These are phyloP conservation scores for Megacollybia marginata DNA, from an alignment of 768 basidiomycete genomes.

Conservation along the genomic window DNA sequence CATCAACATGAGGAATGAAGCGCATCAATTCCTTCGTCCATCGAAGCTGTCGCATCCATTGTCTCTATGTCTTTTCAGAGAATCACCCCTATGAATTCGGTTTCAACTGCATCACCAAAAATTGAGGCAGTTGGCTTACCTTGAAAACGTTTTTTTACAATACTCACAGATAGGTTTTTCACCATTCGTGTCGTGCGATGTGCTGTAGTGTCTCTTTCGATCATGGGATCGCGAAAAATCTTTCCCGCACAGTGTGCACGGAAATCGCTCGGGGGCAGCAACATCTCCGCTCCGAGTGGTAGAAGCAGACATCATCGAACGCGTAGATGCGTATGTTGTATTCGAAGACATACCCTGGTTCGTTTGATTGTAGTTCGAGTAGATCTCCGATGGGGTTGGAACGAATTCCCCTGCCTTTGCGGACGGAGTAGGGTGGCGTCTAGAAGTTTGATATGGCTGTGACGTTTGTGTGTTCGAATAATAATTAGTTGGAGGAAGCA, in stretches of 20 bases:
- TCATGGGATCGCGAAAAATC: slow-evolving; percentile 79
- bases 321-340: slow-evolving; percentile 4
- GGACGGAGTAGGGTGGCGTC: slow-evolving; percentile 8
- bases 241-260: slow-evolving; percentile 69
- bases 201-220: slow-evolving; percentile 43
- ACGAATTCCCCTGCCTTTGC: slow-evolving; percentile 30
- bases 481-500: slow-evolving; percentile 11
- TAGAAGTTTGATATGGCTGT: slow-evolving; percentile 9
- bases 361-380: slow-evolving; percentile 5
- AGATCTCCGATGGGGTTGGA: slow-evolving; percentile 41
- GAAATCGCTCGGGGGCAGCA: slow-evolving; percentile 46
- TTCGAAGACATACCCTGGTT: slow-evolving; percentile 7
- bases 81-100: slow-evolving; percentile 39
- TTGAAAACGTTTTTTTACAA: slow-evolving; percentile 75
- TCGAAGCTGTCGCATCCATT: slow-evolving; percentile 44
- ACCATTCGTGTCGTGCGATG: background rate
- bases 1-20: background rate
- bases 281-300: slow-evolving; percentile 7
- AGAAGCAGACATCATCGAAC: slow-evolving; percentile 1
- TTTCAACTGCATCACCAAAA: background rate
- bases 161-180: slow-evolving; percentile 42
- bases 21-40: background rate
- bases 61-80: slow-evolving; percentile 76
- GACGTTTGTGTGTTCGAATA: slow-evolving; percentile 5
- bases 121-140: slow-evolving; percentile 24